Base-by-base conservation (phyloP, 441 rosid genomes). In the Pelargonium cotyledonis region DNA sequence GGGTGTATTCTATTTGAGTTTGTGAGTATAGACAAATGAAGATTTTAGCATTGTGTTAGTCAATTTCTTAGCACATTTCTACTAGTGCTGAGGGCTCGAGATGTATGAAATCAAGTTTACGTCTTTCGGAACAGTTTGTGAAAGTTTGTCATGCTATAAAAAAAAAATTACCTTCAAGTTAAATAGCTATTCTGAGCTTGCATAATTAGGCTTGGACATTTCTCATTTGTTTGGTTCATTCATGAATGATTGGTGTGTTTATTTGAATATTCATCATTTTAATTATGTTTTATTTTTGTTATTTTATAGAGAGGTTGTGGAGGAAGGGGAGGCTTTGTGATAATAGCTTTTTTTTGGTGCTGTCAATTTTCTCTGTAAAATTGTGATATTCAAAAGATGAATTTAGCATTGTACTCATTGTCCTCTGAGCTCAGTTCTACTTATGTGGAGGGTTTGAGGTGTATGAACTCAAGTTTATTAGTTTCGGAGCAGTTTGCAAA, bases 341-440 rank as follows among this genome's bases (percentile, higher is more conserved):
- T 55, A n/a, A 3, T 8, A 53, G 23, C 15, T 7, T 15, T 55
- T 18, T 18, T 15, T 7, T 55, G 26, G 61, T 3, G 61, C 15
- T 18, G 40, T 55, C 61, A 55, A 5, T 55, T 19, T 55, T 55
- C 61, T 55, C 18, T 55, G 23, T 16, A 21, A 51, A 40, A 38
- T 23, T 65, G 10, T 65, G 58, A 63, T 73, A 46, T 51, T 64
- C 43, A 18, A 67, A 70, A 72, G 64, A 87, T 86, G 89, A 81
- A 73, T 21, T 74, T 78, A 73, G 76, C 84, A 15, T 69, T 76
- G 19, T 76, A 82, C 55, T 76, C 87, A 23, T 76, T 81, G 4
- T 77, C 77, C 72, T 67, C 79, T 8, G 85, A 87, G 76, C 12
- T 84, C 70, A 44, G 74, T 65, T 77, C 77, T 81, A 78, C 82